These are phyloP conservation scores for Mycena capillaripes DNA, from an alignment of 768 basidiomycete genomes.

Conservation along the genomic window DNA sequence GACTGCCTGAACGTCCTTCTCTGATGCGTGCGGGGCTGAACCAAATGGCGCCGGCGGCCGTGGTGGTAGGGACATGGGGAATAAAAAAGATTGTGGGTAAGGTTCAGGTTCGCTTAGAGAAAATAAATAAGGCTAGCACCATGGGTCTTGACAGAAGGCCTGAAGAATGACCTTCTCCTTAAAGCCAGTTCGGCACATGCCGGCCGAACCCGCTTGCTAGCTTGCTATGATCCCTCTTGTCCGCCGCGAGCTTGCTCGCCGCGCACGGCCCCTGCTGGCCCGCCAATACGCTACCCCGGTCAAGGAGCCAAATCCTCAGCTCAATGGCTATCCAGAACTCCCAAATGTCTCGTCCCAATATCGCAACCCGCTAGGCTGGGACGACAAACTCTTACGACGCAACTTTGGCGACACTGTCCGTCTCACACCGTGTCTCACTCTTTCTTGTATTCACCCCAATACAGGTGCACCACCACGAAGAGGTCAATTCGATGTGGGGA, in stretches of 20 bases:
- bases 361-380: constrained; percentile 78
- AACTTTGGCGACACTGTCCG: constrained; percentile 86
- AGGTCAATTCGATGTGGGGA: constrained; percentile 89
- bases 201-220: not conserved
- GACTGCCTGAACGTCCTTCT: constrained; percentile 62
- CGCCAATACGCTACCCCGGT: constrained; percentile 52
- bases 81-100: constrained; percentile 8
- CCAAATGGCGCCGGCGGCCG: constrained; percentile 35
- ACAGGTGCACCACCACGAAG: constrained; percentile 86
- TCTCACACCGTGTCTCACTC: constrained; percentile 26
- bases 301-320: constrained; percentile 69
- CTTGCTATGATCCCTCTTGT: constrained; percentile 48
- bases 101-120: not conserved
- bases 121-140: constrained; percentile 31
- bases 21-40: constrained; percentile 39
- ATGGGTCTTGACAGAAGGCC: constrained; percentile 11
- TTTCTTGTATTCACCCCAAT: constrained; percentile 22
- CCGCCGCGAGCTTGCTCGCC: constrained; percentile 36
- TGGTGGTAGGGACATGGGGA: constrained; percentile 30
- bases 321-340: constrained; percentile 80
- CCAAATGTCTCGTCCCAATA: constrained; percentile 77
- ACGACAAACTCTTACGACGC: constrained; percentile 80
- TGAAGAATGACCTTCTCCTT: not conserved
- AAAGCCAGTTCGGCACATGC: not conserved
- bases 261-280: constrained; percentile 25